Percentiles rank a stretch among this genome's conserved stretches.
These are phyloP conservation scores for Fistulifera solaris DNA, from an alignment of 108 stramenopile species.

Conservation along the genomic window DNA sequence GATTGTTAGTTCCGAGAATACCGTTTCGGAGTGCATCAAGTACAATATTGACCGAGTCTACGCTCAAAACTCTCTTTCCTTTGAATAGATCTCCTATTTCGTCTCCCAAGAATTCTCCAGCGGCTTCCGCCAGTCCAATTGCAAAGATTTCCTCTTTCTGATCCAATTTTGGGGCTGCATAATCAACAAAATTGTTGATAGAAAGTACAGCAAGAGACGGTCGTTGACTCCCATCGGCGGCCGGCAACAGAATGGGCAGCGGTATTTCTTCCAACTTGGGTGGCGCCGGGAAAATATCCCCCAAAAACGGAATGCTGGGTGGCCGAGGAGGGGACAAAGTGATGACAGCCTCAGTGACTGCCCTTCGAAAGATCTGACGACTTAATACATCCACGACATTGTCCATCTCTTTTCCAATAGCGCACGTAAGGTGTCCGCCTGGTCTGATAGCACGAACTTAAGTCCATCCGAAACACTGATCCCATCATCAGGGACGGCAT, in stretches of 20 bases:
- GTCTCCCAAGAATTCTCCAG: slow-evolving; percentile 52
- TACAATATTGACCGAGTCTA: slow-evolving; percentile 36
- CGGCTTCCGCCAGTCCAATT: slow-evolving; percentile 63
- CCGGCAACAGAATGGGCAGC: slow-evolving; percentile 53
- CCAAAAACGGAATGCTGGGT: slow-evolving; percentile 57
- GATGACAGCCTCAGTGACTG: slow-evolving; percentile 50
- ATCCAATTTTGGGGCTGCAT: slow-evolving; percentile 61
- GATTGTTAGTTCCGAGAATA: slow-evolving; percentile 19
- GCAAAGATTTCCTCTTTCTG: slow-evolving; percentile 85
- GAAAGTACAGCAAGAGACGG: slow-evolving; percentile 33
- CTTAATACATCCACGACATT: slow-evolving; percentile 66
- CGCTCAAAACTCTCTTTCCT: slow-evolving; percentile 58
- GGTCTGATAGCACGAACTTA: slow-evolving; percentile 61
- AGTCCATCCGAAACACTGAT: slow-evolving; percentile 53
- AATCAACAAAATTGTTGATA: slow-evolving; percentile 56
- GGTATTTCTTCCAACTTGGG: slow-evolving; percentile 68
- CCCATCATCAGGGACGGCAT: slow-evolving; percentile 74
- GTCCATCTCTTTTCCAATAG: slow-evolving; percentile 74
- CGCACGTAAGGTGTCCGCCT: slow-evolving; percentile 59
- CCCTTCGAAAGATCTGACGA: slow-evolving; percentile 68
- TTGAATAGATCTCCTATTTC: slow-evolving; percentile 51
- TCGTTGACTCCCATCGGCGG: slow-evolving; percentile 10
- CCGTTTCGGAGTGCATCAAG: slow-evolving; percentile 42
- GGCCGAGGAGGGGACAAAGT: slow-evolving; percentile 60
- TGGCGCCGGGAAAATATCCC: slow-evolving; percentile 56